Evolutionary conservation across 352 stramenopile genomes (phyloP).

Genomic region (Phytophthora podocarpi): DNA sequence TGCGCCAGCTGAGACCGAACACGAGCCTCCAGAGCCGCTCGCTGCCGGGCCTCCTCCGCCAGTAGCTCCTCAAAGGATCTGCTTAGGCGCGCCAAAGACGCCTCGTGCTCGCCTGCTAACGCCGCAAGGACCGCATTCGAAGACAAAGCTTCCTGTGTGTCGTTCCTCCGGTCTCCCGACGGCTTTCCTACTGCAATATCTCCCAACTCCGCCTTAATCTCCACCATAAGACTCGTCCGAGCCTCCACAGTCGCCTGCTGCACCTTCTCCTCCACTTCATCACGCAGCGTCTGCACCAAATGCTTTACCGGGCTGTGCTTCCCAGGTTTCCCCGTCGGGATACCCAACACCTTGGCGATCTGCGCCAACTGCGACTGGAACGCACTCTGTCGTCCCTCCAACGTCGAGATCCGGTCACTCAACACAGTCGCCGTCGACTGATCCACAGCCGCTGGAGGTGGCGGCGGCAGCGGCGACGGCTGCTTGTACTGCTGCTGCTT

Average conservation of each 20-base stretch:
- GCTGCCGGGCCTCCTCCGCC: constrained; percentile 65
- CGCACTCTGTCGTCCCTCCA: constrained; percentile 78
- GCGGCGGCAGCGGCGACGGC: constrained; percentile 1
- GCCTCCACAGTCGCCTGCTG: constrained; percentile 17
- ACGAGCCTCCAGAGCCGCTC: constrained; percentile 61
- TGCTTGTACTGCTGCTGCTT: constrained; percentile 33
- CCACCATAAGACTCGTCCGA: constrained; percentile 1
- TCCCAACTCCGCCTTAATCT: constrained; percentile 25
- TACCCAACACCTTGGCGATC: constrained; percentile 72
- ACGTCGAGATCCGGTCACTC: constrained; percentile 78
- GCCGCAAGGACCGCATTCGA: constrained; percentile 59
- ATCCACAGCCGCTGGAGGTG: constrained; percentile 16
- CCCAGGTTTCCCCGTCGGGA: constrained; percentile 65
- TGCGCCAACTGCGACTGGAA: constrained; percentile 88
- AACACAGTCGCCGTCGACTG: constrained; percentile 41
- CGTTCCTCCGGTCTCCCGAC: background rate
- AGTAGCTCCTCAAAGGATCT: constrained; percentile 69
- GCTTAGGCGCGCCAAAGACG: constrained; percentile 69
- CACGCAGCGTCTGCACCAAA: constrained; percentile 71
- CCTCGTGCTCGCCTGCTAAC: constrained; percentile 73
- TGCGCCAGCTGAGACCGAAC: constrained; percentile 60
- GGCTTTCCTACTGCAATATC: constrained; percentile 2
- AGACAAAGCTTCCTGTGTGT: constrained; percentile 30
- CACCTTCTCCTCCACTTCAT: constrained; percentile 57
- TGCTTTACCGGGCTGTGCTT: constrained; percentile 77